Base-by-base conservation (phyloP, 164 flowering plant genomes). In the Chimonanthus salicifolius region DNA sequence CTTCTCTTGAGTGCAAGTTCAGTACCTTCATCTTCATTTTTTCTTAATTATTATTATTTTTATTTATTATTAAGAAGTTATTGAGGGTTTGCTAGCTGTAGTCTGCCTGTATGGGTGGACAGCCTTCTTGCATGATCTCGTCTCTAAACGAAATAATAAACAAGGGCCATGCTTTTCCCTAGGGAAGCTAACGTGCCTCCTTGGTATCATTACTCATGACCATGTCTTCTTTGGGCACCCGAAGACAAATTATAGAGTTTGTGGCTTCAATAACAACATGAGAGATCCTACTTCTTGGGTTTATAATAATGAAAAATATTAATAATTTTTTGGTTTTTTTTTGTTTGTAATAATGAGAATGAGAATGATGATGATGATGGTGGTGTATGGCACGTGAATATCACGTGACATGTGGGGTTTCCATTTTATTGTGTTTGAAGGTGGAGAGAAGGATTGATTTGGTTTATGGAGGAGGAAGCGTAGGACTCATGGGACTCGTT, bases 381-480 rank as follows among this genome's bases (percentile, higher is more conserved):
- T 63, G 21, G 8, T 63, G 43, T 45, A 18, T 63, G 66, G 6
- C 70, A 20, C 70, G 18, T 68, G 54, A 54, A n/a, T 10, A 6
- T 11, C 60, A 15, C 60, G n/a, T 68, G 50, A 68, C 70, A 49
- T 48, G 70, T 46, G 50, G 45, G 70, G 70, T 68, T 68, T 68
- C 43, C 58, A 68, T 68, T 68, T 68, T 21, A 16, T 47, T 68
- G 70, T 68, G 70, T 46, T 75, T 76, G 82, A 83, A 94, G 98
- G 98, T 92, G 87, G 97, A 89, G 83, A 90, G 87, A 84, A 87
- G 87, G 80, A 92, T 92, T 88, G 95, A 94, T 89, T 84, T 94
- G 89, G 97, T 94, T 15, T 94, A 92, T 82, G 97, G 97, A 78
- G 98, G 98, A 78, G 98, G 93, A 62, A 92, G 97, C 88, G 90